phyloP scores from a whole-genome alignment of 805 yeast species.

The Cyberlindnera mississippiensis region DNA sequence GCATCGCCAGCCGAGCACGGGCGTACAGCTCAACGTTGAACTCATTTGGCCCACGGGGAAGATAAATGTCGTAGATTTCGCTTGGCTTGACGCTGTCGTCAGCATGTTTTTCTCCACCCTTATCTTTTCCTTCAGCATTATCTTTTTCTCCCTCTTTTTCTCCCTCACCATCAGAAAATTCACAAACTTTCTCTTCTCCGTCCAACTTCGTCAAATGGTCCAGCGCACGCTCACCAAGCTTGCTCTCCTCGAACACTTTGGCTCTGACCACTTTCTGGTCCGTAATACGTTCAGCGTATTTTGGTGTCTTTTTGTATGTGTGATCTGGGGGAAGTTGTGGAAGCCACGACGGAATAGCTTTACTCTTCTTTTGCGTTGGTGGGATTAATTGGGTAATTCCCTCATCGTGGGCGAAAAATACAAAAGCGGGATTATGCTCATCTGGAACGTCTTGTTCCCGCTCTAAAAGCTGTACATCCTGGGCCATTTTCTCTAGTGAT shows the following conservation, averaged over 20 bases:
- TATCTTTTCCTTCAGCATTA: constrained; percentile 4
- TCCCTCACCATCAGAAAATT: no score
- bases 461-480: constrained; percentile 15
- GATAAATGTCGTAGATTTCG: not conserved
- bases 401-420: constrained; percentile 49
- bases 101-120: not conserved
- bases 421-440: constrained; percentile 43
- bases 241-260: constrained; percentile 73
- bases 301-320: constrained; percentile 78
- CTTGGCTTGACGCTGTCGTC: not conserved
- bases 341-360: constrained; percentile 66
- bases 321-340: constrained; percentile 94
- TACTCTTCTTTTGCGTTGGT: constrained; percentile 36
- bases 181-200: constrained; percentile 25
- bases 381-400: constrained; percentile 56
- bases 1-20: not conserved
- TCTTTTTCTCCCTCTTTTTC: constrained; percentile 7
- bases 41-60: not conserved
- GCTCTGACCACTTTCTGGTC: constrained; percentile 72
- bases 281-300: constrained; percentile 53
- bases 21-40: not conserved
- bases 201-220: constrained; percentile 49
- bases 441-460: constrained; percentile 21
- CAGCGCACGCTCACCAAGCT: constrained; percentile 75
- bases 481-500: constrained; percentile 12